Evolutionary conservation across 2,329 filamentous ascomycete genomes (phyloP), one percentile per base, ranked within the genome.

Genomic region (Colletotrichum lini): DNA sequence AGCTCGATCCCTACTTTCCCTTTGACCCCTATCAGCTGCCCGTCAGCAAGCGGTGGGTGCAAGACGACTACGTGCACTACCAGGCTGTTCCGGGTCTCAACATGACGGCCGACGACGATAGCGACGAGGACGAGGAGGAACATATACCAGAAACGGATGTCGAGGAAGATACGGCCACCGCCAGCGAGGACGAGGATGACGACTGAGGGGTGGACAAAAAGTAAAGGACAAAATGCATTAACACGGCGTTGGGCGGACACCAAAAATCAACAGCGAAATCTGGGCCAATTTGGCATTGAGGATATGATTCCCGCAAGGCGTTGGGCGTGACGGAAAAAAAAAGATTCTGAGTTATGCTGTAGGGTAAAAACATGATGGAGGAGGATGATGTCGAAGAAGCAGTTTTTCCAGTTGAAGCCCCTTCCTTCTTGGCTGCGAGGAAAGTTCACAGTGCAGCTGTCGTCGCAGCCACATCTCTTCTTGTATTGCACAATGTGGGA

Each of bases 21-120:
- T 99, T 99, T 78, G 96, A 99, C 79, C 97, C 97, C 2, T 99
- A 98, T 80, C 93, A 96, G 77, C 85, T 99, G 60, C 95, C 95
- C 0, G 86, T 91, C 75, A 98, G 95, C 80, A 94, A 93, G 81
- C 88, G 91, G 70, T 98, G 96, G 97, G 84, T 99, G 15, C 92
- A 95, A 73, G 88, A 89, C 23, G 93, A 97, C 78, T 98, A 98
- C 78, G 88, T 96, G 40, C 87, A 91, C 61, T 98, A 94, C 93
- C 89, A 90, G 73, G 88, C 91, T 6, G 89, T 97, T 45, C 90
- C 91, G 0, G 94, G 93, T 0, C 82, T 95, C 13, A 88, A 92
- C 70, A 87, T 86, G 30, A 87, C 88, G 7, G 85, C 87, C 8
- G 87, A 86, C 16, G 84, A 88, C 58, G 87, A 87, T 45, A 86